Evolutionary conservation across 345 rosid genomes (phyloP), one percentile per base, ranked within the genome.

Genomic region (Pelargonium nanum): DNA sequence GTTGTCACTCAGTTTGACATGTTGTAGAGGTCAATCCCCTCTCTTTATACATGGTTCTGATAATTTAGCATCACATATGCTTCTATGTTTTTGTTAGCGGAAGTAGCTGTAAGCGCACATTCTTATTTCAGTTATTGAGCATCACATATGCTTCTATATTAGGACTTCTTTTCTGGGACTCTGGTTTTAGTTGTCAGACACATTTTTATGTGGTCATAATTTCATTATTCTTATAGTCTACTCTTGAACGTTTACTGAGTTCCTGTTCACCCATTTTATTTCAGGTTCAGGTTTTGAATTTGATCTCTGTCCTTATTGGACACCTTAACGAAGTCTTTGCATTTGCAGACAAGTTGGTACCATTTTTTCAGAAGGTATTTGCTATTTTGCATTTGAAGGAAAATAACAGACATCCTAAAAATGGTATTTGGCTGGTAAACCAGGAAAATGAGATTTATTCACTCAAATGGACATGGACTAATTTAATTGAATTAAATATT

Each of bases 261-360:
- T 50, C 56, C 56, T 20, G 25, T 17, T 61, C 63, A 57, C 52
- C 59, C 67, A 23, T 53, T 61, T 57, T 22, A 53, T 77, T 74
- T 64, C 96, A 93, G 99, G 97, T 93, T 78, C 97, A 89, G 81
- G 80, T 89, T 76, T 76, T 93, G 69, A 83, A 93, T 80, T 81
- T 93, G 77, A 85, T 89, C 62, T 87, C 97, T 60, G 77, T 83
- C 68, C 91, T 93, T 23, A 80, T 93, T 63, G 94, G 88, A 26
- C 89, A 84, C 61, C 87, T 85, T 65, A 74, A 72, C 45, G 89
- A 83, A 77, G 80, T 93, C 72, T 54, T 83, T 75, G 91, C 97
- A 57, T 93, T 75, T 66, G 80, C 89, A 65, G 70, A 78, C 77
- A 81, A 85, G 75, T 74, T 93, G 77, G 81, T 85, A 72, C 84